Evolutionary conservation across 768 basidiomycete genomes (phyloP), one percentile per base, ranked within the genome.

Genomic region (Boletus reticuloceps): DNA sequence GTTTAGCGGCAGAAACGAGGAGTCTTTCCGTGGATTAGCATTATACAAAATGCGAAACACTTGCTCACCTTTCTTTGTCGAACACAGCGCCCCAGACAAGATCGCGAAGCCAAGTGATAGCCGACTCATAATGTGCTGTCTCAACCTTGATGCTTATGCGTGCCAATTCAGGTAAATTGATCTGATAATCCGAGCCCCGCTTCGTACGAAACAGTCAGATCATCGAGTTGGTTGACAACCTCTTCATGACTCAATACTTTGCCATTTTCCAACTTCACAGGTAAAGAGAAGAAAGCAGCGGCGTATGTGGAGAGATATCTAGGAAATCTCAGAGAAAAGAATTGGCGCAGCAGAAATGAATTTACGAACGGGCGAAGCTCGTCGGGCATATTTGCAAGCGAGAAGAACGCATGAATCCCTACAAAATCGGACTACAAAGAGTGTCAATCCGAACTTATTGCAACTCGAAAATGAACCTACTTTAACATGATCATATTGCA

Each of bases 401-500:
- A 94, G 63, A 97, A 84, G 56, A 86, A 81, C 9, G 85, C 88
- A 59, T 88, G 81, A 31, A 98, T 74, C 17, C 85, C 82, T 53
- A 98, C 84, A 69, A 99, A 98, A 64, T 96, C 93, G 9, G 96
- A 98, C 91, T 97, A 58, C 2, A 45, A 16, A 22, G 55, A 44
- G 49, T 39, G 41, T 54, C 39, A 39, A 51, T 45, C 25, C 38
- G 20, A 41, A 34, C 12, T 20, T 27, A 32, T 48, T 27, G 43
- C 22, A 34, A n/a, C 17, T 25, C 42, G 50, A 50, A 37, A 45
- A 53, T 27, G 52, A 36, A 20, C 25, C 20, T 72, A 90, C 94
- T 77, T 93, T 82, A 46, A 96, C 93, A 69, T 95, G 91, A 63
- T 97, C 90, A 65, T 92, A 99, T 65, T 97, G 88, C 11, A 96